phyloP scores from a whole-genome alignment of 495 filamentous ascomycete species.

The Aspergillus affinis region DNA sequence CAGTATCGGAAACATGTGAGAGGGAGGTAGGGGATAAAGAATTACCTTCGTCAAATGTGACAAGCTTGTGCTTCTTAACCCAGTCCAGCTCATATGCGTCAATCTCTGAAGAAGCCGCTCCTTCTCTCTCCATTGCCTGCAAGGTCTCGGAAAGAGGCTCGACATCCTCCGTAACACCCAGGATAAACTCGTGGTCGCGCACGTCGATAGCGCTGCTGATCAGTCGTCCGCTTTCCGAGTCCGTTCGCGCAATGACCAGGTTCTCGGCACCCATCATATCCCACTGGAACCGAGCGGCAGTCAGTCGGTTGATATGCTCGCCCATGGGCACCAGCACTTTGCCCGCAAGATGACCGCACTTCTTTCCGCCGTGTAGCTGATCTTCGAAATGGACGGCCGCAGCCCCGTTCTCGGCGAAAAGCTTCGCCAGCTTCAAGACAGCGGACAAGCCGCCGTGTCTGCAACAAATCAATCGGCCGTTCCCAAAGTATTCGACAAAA shows the following conservation, averaged over 20 bases:
- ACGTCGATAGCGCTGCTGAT: constrained; percentile 88
- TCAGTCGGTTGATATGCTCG: constrained; percentile 93
- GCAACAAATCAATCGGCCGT: constrained; percentile 7
- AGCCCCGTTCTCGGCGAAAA: constrained; percentile 98
- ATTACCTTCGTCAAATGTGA: constrained; percentile 86
- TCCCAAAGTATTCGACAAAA: not conserved
- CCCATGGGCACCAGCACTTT: constrained; percentile 93
- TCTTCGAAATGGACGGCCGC: constrained; percentile 98
- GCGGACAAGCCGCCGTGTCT: constrained; percentile 83
- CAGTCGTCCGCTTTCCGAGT: constrained; percentile 89
- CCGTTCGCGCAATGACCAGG: constrained; percentile 89
- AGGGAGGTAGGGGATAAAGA: not conserved
- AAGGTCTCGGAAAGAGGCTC: constrained; percentile 83
- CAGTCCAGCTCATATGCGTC: constrained; percentile 83
- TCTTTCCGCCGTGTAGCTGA: constrained; percentile 96
- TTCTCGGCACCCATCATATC: constrained; percentile 96
- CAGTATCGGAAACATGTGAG: constrained; percentile 11
- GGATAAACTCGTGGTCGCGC: constrained; percentile 94
- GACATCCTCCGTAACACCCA: constrained; percentile 71
- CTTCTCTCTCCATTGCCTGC: constrained; percentile 82
- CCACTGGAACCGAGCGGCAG: constrained; percentile 94
- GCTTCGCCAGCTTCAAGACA: constrained; percentile 93
- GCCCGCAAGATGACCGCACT: constrained; percentile 94
- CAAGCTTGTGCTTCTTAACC: constrained; percentile 82
- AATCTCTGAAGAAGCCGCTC: constrained; percentile 75